Evolutionary conservation across 176 grass and related monocot genomes (phyloP).

Genomic region (Eremochloa ophiuroides): DNA sequence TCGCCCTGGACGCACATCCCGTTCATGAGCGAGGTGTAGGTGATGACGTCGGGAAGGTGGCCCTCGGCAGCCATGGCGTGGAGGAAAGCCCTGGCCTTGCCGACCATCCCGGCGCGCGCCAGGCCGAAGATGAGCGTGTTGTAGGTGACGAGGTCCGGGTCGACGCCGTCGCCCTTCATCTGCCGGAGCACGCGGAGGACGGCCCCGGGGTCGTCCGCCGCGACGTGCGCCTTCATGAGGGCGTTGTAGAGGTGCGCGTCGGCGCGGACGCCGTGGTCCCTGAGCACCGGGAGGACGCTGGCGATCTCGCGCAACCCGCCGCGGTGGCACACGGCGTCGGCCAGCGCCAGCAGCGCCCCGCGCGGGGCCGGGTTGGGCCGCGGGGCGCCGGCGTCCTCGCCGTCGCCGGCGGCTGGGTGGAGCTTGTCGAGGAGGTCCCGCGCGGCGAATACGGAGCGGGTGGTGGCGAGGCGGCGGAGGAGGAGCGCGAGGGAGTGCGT

Average conservation of each 20-base stretch:
- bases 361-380: constrained; percentile 33
- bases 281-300: constrained; percentile 50
- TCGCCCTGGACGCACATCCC: constrained; percentile 88
- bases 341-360: constrained; percentile 55
- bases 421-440: constrained; percentile 54
- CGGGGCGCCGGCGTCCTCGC: neutral
- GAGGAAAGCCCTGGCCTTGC: constrained; percentile 61
- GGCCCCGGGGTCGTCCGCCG: constrained; percentile 44
- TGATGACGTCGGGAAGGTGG: constrained; percentile 62
- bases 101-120: constrained; percentile 66
- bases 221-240: constrained; percentile 80
- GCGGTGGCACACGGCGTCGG: constrained; percentile 56
- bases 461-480: constrained; percentile 66
- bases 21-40: constrained; percentile 86
- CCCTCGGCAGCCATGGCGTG: constrained; percentile 53
- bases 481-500: constrained; percentile 51
- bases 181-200: constrained; percentile 58
- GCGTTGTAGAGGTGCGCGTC: constrained; percentile 82
- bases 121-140: constrained; percentile 81
- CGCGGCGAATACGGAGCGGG: constrained; percentile 53
- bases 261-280: constrained; percentile 57
- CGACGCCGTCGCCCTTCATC: constrained; percentile 68
- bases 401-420: neutral
- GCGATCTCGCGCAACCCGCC: constrained; percentile 61
- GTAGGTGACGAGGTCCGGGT: constrained; percentile 87